phyloP scores from a whole-genome alignment of 164 flowering plant genomes.

The Vitis rupestris region DNA sequence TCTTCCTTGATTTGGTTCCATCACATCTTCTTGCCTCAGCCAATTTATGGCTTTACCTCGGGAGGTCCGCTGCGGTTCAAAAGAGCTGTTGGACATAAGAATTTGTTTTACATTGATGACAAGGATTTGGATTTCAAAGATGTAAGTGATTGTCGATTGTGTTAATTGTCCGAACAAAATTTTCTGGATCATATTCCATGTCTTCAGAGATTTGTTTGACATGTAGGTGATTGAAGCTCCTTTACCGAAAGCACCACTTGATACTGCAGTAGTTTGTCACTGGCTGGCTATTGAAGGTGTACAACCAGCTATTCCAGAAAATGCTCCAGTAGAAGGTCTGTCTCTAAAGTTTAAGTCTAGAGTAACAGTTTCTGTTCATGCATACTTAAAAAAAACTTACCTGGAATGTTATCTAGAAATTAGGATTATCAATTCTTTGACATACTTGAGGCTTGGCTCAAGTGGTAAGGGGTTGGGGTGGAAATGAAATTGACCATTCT shows the following conservation, averaged over 20 bases:
- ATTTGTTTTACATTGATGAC: slow-evolving; percentile 88
- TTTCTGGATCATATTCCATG: neutral
- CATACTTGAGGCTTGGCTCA: too few relatives aligned
- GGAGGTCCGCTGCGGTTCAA: slow-evolving; percentile 78
- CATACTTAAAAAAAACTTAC: neutral
- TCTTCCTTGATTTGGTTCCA: neutral
- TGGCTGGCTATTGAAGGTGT: slow-evolving; percentile 99
- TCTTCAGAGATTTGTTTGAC: slow-evolving; percentile 9
- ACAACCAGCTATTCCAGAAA: slow-evolving; percentile 97
- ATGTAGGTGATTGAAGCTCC: slow-evolving; percentile 90
- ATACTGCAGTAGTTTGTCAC: slow-evolving; percentile 71
- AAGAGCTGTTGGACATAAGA: slow-evolving; percentile 82
- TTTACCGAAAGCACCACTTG: slow-evolving; percentile 92
- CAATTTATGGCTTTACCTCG: slow-evolving; percentile 91
- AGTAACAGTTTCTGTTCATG: neutral
- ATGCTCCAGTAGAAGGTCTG: slow-evolving; percentile 81
- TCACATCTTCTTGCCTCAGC: slow-evolving; percentile 46
- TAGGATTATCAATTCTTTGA: neutral
- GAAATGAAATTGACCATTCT: too few relatives aligned
- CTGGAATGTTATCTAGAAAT: neutral
- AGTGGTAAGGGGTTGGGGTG: neutral
- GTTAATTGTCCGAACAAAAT: neutral
- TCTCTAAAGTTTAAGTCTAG: neutral
- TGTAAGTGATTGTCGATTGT: slow-evolving; percentile 40
- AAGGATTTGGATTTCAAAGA: slow-evolving; percentile 91